A percentile compares a stretch with the other conserved stretches of the same genome.
Conservation (phyloP, 2,329 filamentous ascomycete species). For the Mycosphaerelloides madeirae region DNA sequence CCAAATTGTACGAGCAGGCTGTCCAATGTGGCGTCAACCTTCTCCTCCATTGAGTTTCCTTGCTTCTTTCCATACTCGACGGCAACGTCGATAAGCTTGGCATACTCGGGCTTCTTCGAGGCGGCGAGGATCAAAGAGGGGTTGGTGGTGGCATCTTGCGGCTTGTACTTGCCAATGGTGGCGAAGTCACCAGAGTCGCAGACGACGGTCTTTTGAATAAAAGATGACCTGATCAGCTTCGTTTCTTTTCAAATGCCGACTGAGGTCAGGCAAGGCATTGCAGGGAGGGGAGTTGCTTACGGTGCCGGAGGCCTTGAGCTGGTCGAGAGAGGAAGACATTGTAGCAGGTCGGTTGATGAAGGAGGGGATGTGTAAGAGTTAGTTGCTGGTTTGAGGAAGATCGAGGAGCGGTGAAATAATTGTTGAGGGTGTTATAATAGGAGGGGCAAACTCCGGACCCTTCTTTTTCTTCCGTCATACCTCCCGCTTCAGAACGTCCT, state of each 20-base stretch:
- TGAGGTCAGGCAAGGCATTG: slow-evolving; percentile 1
- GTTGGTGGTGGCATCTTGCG: slow-evolving; percentile 99
- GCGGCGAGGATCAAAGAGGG: slow-evolving; percentile 96
- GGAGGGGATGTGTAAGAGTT: background rate
- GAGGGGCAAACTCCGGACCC: no score
- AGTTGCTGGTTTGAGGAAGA: background rate
- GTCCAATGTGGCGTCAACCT: slow-evolving; percentile 89
- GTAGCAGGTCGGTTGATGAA: slow-evolving; percentile 10
- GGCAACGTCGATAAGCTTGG: slow-evolving; percentile 26
- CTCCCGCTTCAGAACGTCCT: no score
- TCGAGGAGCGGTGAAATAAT: background rate
- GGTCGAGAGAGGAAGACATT: slow-evolving; percentile 89
- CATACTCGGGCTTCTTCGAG: slow-evolving; percentile 59
- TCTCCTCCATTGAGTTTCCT: slow-evolving; percentile 62
- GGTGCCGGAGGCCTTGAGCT: slow-evolving; percentile 95
- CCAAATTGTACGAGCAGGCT: slow-evolving; percentile 95
- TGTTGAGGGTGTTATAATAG: no score
- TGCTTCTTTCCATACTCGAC: slow-evolving; percentile 78
- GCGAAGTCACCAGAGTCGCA: slow-evolving; percentile 82
- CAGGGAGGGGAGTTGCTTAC: slow-evolving; percentile 53
- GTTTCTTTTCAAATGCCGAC: slow-evolving; percentile 18
- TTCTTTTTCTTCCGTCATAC: no score
- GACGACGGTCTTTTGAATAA: slow-evolving; percentile 69
- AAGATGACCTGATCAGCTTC: slow-evolving; percentile 10
- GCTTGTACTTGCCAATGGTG: slow-evolving; percentile 99